phyloP scores from a whole-genome alignment of 805 yeast genomes.

The Yarrowia keelungensis region DNA sequence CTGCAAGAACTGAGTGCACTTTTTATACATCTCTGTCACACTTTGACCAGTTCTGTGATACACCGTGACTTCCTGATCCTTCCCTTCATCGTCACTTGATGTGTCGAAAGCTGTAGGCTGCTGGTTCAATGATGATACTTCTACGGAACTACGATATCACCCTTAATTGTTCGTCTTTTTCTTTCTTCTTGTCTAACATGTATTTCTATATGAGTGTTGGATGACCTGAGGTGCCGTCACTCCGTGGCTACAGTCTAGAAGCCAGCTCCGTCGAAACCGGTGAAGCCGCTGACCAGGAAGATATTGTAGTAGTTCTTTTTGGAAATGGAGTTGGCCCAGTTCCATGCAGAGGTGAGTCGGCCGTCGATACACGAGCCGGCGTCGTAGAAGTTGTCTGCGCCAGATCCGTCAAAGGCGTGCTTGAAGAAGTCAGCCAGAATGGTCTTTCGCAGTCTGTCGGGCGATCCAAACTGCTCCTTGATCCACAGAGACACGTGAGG shows the following conservation, averaged over 20 bases:
- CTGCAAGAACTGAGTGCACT: no score
- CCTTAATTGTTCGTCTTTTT: no score
- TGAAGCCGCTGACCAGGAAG: conserved; percentile 71
- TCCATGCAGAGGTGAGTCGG: conserved; percentile 81
- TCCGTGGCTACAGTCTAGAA: conserved; percentile 1
- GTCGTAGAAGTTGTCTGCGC: conserved; percentile 82
- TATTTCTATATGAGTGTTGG: conserved; percentile 21
- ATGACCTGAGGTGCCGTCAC: conserved; percentile 31
- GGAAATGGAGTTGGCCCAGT: conserved; percentile 74
- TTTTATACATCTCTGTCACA: no score
- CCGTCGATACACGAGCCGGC: conserved; percentile 89
- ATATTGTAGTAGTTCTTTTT: conserved; percentile 70
- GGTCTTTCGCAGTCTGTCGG: conserved; percentile 58
- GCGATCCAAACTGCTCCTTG: conserved; percentile 62
- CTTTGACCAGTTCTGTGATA: no score
- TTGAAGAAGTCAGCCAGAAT: conserved; percentile 61
- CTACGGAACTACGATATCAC: no score
- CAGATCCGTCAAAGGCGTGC: conserved; percentile 77
- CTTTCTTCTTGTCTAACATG: not conserved
- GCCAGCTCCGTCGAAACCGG: conserved; percentile 76
- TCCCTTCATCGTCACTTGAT: no score
- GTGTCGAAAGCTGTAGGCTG: no score
- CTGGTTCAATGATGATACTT: no score
- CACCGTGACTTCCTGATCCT: no score
- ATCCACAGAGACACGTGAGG: conserved; percentile 59